Evolutionary conservation across 495 filamentous ascomycete species (phyloP).

Genomic region (Pseudomonodictys pantanalensis): DNA sequence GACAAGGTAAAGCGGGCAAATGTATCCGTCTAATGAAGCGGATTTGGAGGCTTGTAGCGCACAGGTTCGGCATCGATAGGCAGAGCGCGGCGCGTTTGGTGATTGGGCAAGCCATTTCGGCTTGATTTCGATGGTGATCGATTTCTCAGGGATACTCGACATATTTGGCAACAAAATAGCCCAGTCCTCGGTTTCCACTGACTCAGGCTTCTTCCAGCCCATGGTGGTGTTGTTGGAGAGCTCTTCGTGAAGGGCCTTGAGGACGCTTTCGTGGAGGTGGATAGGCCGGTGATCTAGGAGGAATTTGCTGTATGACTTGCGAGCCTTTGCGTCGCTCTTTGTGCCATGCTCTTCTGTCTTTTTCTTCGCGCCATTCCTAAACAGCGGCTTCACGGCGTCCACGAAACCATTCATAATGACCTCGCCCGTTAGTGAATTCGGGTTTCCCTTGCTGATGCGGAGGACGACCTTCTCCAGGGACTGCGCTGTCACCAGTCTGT

Average conservation of each 20-base stretch:
- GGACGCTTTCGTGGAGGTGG: too few relatives aligned
- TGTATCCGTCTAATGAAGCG: slow-evolving; percentile 18
- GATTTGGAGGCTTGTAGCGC: slow-evolving; percentile 64
- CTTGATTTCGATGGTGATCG: slow-evolving; percentile 68
- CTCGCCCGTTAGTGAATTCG: slow-evolving; percentile 53
- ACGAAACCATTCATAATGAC: slow-evolving; percentile 59
- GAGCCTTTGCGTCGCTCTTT: too few relatives aligned
- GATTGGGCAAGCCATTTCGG: slow-evolving; percentile 92
- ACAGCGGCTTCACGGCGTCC: slow-evolving; percentile 55
- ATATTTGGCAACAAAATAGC: slow-evolving; percentile 81
- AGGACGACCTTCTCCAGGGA: slow-evolving; percentile 42
- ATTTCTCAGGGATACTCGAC: slow-evolving; percentile 50
- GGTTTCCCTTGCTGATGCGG: slow-evolving; percentile 62
- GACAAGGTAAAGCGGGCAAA: slow-evolving; percentile 60
- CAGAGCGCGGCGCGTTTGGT: slow-evolving; percentile 63
- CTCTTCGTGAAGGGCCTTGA: too few relatives aligned
- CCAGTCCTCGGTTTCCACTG: background rate
- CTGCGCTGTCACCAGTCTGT: background rate
- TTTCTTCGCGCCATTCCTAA: too few relatives aligned
- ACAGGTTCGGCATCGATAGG: slow-evolving; percentile 80
- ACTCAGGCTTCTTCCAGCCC: too few relatives aligned
- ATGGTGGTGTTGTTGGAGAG: too few relatives aligned
- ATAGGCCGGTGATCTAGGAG: too few relatives aligned
- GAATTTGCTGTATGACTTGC: too few relatives aligned
- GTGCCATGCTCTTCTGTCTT: too few relatives aligned